These are phyloP conservation scores for Mortierella sp. DNA, from an alignment of 371 early-diverging fungal species.

Conservation along the genomic window DNA sequence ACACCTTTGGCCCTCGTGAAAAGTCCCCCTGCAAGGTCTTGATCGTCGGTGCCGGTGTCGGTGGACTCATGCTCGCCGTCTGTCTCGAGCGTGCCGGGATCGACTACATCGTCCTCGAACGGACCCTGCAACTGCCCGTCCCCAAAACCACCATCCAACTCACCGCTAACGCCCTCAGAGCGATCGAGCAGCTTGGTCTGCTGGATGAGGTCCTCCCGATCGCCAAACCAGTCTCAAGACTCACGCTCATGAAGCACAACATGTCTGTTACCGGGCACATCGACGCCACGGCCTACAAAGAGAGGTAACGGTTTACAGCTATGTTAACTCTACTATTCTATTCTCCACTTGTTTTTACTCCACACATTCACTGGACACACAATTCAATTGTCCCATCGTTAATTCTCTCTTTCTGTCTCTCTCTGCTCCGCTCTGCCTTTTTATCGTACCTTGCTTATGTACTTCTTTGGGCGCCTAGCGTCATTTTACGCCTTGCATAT, in stretches of 20 bases:
- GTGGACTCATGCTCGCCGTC: conserved; percentile 38
- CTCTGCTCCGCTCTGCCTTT: background rate
- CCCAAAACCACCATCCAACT: conserved; percentile 36
- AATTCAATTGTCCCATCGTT: too few relatives aligned
- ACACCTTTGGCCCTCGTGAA: background rate
- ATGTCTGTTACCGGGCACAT: conserved; percentile 41
- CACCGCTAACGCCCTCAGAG: conserved; percentile 24
- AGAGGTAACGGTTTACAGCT: conserved; percentile 25
- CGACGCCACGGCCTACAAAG: conserved; percentile 26
- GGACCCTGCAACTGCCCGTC: conserved; percentile 2
- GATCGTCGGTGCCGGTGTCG: conserved; percentile 43
- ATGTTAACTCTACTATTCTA: background rate
- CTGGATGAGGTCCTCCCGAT: conserved; percentile 34
- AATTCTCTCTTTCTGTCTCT: background rate
- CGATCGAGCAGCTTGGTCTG: conserved; percentile 39
- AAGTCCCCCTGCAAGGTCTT: conserved; percentile 36
- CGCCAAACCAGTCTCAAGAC: conserved; percentile 34
- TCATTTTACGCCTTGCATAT: background rate
- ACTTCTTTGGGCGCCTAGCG: too few relatives aligned
- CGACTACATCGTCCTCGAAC: conserved; percentile 40
- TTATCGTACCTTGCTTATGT: background rate
- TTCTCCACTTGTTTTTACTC: background rate
- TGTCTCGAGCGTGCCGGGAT: conserved; percentile 50
- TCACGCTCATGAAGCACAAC: conserved; percentile 33
- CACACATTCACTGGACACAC: too few relatives aligned